Evolutionary conservation across 2,329 filamentous ascomycete genomes (phyloP).

Genomic region (Mollisia scopiformis): DNA sequence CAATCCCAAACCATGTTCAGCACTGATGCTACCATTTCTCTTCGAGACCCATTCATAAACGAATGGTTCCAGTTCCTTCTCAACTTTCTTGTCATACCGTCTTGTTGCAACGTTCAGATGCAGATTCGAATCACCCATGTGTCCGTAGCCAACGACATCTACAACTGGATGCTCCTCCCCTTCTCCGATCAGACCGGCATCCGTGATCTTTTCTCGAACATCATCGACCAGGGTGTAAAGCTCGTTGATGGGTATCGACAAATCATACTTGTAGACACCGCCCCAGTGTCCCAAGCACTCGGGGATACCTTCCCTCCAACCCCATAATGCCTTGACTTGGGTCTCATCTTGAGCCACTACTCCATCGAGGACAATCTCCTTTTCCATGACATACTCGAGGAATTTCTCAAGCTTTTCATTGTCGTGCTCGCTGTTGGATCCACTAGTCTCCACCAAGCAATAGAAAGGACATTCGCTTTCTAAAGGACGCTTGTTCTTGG

Average conservation of each 20-base stretch:
- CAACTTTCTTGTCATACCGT: conserved; percentile 83
- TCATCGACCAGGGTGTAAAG: conserved; percentile 92
- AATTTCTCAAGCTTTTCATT: conserved; percentile 88
- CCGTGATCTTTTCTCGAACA: conserved; percentile 70
- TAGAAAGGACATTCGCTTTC: conserved; percentile 91
- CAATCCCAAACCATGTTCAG: conserved; percentile 91
- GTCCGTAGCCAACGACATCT: conserved; percentile 92
- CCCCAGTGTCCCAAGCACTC: conserved; percentile 89
- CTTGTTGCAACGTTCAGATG: conserved; percentile 89
- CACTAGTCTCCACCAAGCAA: conserved; percentile 94
- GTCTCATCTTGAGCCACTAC: conserved; percentile 93
- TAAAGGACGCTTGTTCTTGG: conserved; percentile 77
- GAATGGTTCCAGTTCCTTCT: conserved; percentile 87
- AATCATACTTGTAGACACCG: conserved; percentile 97
- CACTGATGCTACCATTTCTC: conserved; percentile 90
- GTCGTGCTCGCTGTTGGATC: conserved; percentile 93
- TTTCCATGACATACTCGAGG: conserved; percentile 87
- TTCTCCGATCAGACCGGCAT: conserved; percentile 77
- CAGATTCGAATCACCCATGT: conserved; percentile 97
- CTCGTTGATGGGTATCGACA: conserved; percentile 87
- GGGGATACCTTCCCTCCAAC: conserved; percentile 90
- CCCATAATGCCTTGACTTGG: conserved; percentile 83
- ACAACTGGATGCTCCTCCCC: conserved; percentile 78
- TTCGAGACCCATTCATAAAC: conserved; percentile 97
- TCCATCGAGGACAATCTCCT: conserved; percentile 85